Conservation (phyloP, 768 basidiomycete species). For the Auricularia auricula-judae region DNA sequence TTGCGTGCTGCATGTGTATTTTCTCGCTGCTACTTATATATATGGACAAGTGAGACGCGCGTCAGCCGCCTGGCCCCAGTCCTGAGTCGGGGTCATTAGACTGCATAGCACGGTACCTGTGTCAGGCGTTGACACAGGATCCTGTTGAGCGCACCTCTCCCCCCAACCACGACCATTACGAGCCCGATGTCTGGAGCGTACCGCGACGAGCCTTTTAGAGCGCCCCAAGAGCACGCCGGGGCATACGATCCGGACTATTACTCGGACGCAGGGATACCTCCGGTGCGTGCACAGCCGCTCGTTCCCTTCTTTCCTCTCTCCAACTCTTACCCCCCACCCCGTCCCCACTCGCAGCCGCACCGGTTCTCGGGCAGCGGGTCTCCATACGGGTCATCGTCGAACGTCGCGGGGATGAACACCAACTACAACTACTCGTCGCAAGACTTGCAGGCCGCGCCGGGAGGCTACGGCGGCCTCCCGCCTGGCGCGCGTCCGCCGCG, state of each 20-base stretch:
- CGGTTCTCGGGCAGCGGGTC: not conserved
- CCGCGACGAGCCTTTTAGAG: too few species aligned
- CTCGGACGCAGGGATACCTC: not conserved
- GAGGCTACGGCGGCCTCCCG: constrained; percentile 3
- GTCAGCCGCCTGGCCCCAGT: too few species aligned
- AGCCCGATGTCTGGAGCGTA: too few species aligned
- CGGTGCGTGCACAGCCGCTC: not conserved
- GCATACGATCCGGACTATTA: not conserved
- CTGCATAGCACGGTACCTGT: too few species aligned
- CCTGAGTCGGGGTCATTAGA: too few species aligned
- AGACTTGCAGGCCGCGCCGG: not conserved
- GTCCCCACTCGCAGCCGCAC: not conserved
- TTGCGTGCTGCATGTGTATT: too few species aligned
- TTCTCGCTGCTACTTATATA: too few species aligned
- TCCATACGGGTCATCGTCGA: not conserved
- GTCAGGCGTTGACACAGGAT: too few species aligned
- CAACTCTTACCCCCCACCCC: not conserved
- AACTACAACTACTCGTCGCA: not conserved
- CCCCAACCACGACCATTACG: too few species aligned
- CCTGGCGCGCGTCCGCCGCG: constrained; percentile 36
- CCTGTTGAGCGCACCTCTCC: too few species aligned
- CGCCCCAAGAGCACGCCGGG: too few species aligned
- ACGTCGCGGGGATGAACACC: not conserved
- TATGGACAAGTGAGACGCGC: too few species aligned
- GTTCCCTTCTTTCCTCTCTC: not conserved